A percentile compares a stretch with the other conserved stretches of the same genome.
These are phyloP conservation scores for Alisma plantagoaquatica DNA, from an alignment of 106 monocot species.

Conservation along the genomic window DNA sequence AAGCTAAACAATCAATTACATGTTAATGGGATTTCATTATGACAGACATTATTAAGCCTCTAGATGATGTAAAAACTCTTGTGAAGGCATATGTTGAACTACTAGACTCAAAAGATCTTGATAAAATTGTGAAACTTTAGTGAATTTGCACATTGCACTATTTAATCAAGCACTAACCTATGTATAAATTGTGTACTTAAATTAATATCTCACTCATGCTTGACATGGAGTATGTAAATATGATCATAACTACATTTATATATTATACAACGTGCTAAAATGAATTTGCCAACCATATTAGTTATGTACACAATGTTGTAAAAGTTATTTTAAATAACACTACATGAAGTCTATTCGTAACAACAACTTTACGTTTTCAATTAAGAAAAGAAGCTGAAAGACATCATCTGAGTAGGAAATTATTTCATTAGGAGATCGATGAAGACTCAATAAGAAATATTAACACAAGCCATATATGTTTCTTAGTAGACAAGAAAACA, in stretches of 20 bases:
- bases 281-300: too few relatives aligned
- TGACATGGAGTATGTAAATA: too few relatives aligned
- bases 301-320: too few relatives aligned
- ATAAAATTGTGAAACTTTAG: slow-evolving; percentile 34
- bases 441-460: slow-evolving; percentile 43
- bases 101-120: slow-evolving; percentile 47
- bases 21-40: slow-evolving; percentile 74
- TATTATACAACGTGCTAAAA: too few relatives aligned
- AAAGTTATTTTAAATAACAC: too few relatives aligned
- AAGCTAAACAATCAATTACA: slow-evolving; percentile 45
- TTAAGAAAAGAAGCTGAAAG: slow-evolving; percentile 73
- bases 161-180: too few relatives aligned
- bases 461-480: slow-evolving; percentile 63
- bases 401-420: slow-evolving; percentile 50
- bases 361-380: too few relatives aligned
- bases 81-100: slow-evolving; percentile 39
- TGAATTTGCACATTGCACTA: slow-evolving; percentile 60
- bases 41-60: slow-evolving; percentile 56
- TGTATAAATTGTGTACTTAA: too few relatives aligned
- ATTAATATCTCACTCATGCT: too few relatives aligned
- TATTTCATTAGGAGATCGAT: slow-evolving; percentile 79
- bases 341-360: too few relatives aligned
- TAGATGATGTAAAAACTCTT: slow-evolving; percentile 43
- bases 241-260: too few relatives aligned
- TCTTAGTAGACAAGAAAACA: slow-evolving; percentile 75